These are phyloP conservation scores for Penicillium sp. DNA, from an alignment of 2,329 filamentous ascomycete species.

Conservation along the genomic window DNA sequence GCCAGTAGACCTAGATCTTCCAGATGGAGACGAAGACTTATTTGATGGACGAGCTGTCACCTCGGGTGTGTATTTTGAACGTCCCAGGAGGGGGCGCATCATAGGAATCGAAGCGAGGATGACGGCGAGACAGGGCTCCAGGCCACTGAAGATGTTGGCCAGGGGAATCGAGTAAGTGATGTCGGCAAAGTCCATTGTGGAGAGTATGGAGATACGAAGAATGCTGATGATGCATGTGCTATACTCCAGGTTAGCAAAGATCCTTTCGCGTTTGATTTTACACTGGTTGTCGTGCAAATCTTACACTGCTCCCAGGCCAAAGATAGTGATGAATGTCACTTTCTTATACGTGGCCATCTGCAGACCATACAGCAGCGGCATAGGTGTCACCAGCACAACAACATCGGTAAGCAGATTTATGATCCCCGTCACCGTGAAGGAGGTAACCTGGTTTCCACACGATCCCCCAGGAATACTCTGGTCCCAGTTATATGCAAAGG, in stretches of 20 bases:
- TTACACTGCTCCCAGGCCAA: slow-evolving; percentile 27
- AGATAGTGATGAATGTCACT: slow-evolving; percentile 23
- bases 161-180: slow-evolving; percentile 37
- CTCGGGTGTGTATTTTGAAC: slow-evolving; percentile 19
- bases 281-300: background rate
- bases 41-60: slow-evolving; percentile 14
- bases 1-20: slow-evolving; percentile 1
- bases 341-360: slow-evolving; percentile 28
- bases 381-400: slow-evolving; percentile 22
- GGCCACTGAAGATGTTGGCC: slow-evolving; percentile 39
- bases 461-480: slow-evolving; percentile 22
- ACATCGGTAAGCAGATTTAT: slow-evolving; percentile 30
- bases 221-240: slow-evolving; percentile 40
- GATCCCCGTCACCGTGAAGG: slow-evolving; percentile 22
- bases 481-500: slow-evolving; percentile 30
- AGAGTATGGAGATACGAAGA: slow-evolving; percentile 38
- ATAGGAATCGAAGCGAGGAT: slow-evolving; percentile 45
- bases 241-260: background rate
- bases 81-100: slow-evolving; percentile 42
- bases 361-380: slow-evolving; percentile 23
- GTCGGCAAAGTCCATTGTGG: slow-evolving; percentile 36
- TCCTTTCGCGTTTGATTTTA: background rate
- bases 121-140: slow-evolving; percentile 44
- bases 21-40: slow-evolving; percentile 2
- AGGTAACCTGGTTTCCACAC: slow-evolving; percentile 25